Percentiles rank a stretch among this genome's conserved stretches.
phyloP scores from a whole-genome alignment of 2,329 filamentous ascomycete genomes.

The Clarireedia homoeocarpa region DNA sequence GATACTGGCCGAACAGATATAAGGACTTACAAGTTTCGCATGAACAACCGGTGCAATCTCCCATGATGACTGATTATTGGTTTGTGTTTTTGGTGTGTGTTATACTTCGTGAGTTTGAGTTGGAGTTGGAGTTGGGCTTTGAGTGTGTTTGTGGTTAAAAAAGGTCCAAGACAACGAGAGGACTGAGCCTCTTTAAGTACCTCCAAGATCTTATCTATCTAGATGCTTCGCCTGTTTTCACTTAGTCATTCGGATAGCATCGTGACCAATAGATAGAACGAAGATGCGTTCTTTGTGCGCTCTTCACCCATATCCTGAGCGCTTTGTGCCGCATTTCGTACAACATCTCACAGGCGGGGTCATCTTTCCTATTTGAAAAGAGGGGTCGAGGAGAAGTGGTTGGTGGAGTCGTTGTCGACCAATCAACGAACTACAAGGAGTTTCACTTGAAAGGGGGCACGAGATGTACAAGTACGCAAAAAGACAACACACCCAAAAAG shows the following conservation, averaged over 20 bases:
- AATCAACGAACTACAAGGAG: not conserved
- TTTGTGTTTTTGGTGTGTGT: not conserved
- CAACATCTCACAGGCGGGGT: not conserved
- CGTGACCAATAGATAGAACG: not conserved
- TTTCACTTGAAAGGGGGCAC: not conserved
- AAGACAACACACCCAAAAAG: no score
- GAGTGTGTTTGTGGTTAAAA: not conserved
- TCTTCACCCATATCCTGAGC: not conserved
- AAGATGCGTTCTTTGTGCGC: not conserved
- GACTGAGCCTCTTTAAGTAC: not conserved
- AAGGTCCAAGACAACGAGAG: not conserved
- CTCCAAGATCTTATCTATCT: not conserved
- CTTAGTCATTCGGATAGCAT: not conserved
- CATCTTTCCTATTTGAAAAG: not conserved
- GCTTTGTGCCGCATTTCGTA: not conserved
- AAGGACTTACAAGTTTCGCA: not conserved
- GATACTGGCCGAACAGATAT: not conserved
- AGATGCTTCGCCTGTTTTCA: not conserved
- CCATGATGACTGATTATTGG: not conserved
- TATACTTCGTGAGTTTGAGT: not conserved
- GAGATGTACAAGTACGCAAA: no score
- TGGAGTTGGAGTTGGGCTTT: not conserved
- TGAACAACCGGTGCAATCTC: not conserved
- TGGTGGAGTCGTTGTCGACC: not conserved
- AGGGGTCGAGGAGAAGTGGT: not conserved